Evolutionary conservation across 2,329 filamentous ascomycete genomes (phyloP), one percentile per base, ranked within the genome.

Genomic region (Amauroascus verrucosus): DNA sequence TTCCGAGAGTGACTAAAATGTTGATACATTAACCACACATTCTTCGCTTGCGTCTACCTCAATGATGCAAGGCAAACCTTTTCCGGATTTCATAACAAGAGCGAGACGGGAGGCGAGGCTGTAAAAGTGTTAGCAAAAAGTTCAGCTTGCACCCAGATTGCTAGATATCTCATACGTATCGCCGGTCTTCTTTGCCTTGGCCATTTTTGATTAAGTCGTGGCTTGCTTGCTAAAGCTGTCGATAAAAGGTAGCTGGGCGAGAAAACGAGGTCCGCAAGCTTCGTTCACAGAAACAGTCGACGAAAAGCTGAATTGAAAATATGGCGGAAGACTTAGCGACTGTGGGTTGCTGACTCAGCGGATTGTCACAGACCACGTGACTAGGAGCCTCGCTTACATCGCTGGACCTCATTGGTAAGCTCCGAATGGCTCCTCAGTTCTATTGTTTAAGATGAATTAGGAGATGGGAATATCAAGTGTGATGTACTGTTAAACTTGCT

Each of bases 1-100:
- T 91, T 68, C 89, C 89, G 62, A 95, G 81, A 61, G 82, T 89
- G 79, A 95, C 88, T 81, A 71, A 58, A 52, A 35, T 6, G 33
- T 30, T 1, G 28, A 43, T 24, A 47, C 18, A 33, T 53, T 26
- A 53, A 18, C 5, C 6, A 9, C 24, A 14, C 13, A 24, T 24
- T 8, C 16, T 7, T 20, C 9, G 16, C n/a, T 20, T 7, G 46
- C 20, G 51, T 40, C 8, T 52, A 52, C 28, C 50, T 56, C 55
- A 54, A 56, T 9, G 47, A 48, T 5, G 11, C 24, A 51, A 44
- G 13, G 49, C 64, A 44, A 60, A 74, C 71, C 72, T 74, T 86
- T 86, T 67, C 72, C 71, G 56, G 74, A 80, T 73, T 83, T 83
- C 79, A 83, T 83, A 63, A 83, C 80, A 72, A 83, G 77, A 69